Evolutionary conservation across 805 yeast genomes (phyloP), one percentile per base, ranked within the genome.

Genomic region (Starmerella kuoi): DNA sequence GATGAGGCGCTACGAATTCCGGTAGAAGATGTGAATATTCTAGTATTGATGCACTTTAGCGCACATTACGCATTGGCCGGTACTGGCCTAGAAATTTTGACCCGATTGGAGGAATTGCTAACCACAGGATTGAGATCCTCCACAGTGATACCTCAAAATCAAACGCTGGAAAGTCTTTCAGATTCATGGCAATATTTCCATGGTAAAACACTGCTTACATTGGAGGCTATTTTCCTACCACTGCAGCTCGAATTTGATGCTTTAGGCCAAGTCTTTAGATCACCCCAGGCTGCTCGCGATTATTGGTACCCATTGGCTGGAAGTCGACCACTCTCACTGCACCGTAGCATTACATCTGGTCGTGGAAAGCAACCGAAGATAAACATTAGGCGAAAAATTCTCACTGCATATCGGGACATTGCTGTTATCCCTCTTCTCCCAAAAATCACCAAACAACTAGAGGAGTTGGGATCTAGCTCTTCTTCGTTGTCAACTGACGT

Each of bases 151-250:
- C 41, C 46, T 2, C 37, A 59, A 56, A 5, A 37, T 35, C 28
- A 55, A 56, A 4, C 54, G 5, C 42, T 49, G 11, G 38, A 35
- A 12, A 53, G 53, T 19, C 47, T 56, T 2, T 64, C 63, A 45
- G 63, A 62, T 1, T 63, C 74, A 2, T 79, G 86, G 86, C 68
- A 67, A 15, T 61, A 61, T 21, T 79, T 78, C 55, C 72, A 69
- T 48, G 63, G 64, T n/a, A 67, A 69, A 30, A 68, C 76, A 2
- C 66, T 72, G 39, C 76, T 74, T 40, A 75, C 75, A 52, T 60
- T 78, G 17, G 70, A 76, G 45, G 80, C 80, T 0, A 68, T 76
- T 0, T 69, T 79, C 37, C 49, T 76, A 26, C 87, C 87, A 0
- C 53, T 80, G 19, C 76, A 74, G 43, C 53, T 62, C 17, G 77